Base-by-base conservation (phyloP, 2,329 filamentous ascomycete genomes). In the Fusarium sp. region DNA sequence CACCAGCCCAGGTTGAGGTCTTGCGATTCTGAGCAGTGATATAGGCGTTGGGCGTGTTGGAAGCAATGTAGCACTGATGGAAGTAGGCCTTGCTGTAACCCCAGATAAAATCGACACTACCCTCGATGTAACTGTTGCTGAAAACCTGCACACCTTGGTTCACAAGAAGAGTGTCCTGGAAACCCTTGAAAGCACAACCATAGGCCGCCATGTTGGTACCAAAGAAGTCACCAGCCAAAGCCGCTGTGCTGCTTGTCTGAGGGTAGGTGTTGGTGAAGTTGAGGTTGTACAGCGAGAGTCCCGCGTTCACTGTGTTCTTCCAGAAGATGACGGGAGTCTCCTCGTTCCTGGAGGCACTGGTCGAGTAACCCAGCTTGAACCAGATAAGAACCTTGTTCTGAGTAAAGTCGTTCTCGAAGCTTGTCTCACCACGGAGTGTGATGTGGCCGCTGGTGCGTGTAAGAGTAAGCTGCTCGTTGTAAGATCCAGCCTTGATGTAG, bases 211-310 rank as follows among this genome's bases (percentile, higher is more conserved):
- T 76, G 35, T 71, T 69, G 13, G 60, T 79, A 8, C 82, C 83
- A 33, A 81, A 82, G 56, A 83, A 81, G 59, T 82, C 79, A 10
- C 78, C 81, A 3, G 81, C 81, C 1, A 85, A 82, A 14, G 83
- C 83, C 8, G 87, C 78, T 0, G 86, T 85, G 41, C 86, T 82
- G 10, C 84, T 78, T 4, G 65, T 86, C 72, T 87, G 86, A 5
- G 81, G 82, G 65, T 84, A 85, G 0, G 81, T 82, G 74, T 88
- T 88, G n/a, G 82, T 81, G 8, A 88, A 81, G 71, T 87, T 90
- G 77, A 92, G 82, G 72, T 92, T 92, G 82, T 92, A 92, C 29
- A 92, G 80, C 68, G 87, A 88, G 65, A 92, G 81, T 66, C 87
- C 85, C 9, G 81, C 78, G 1, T 84, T 83, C 68, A 78, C 65